A percentile compares a stretch with the other conserved stretches of the same genome.
Evolutionary conservation across 2,329 filamentous ascomycete genomes (phyloP).

Genomic region (Ceratocystis albifundus): DNA sequence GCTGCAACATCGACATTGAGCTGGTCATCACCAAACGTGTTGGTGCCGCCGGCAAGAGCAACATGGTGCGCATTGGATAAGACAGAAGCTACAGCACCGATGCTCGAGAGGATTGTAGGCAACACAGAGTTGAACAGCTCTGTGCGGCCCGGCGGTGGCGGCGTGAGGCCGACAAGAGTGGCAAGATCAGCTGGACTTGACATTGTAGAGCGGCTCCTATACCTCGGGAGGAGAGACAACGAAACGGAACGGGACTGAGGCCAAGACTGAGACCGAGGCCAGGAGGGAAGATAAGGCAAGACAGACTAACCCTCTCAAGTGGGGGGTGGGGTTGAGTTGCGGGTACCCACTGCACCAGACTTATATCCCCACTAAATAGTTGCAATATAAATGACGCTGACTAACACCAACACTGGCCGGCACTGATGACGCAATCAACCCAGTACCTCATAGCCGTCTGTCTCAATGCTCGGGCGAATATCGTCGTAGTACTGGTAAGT

Average conservation of each 20-base stretch:
- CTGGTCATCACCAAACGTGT: slow-evolving; percentile 49
- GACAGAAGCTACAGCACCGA: slow-evolving; percentile 36
- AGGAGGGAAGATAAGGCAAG: neutral
- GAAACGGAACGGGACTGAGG: neutral
- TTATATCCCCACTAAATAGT: neutral
- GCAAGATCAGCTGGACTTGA: slow-evolving; percentile 4
- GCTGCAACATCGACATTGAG: slow-evolving; percentile 46
- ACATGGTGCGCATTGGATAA: slow-evolving; percentile 39
- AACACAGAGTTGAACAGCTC: slow-evolving; percentile 37
- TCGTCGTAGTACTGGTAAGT: neutral
- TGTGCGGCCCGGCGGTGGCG: slow-evolving; percentile 24
- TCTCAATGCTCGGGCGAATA: slow-evolving; percentile 5
- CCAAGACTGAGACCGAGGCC: neutral
- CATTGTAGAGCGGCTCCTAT: neutral
- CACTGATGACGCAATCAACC: neutral
- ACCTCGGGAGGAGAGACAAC: neutral
- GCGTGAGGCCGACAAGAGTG: slow-evolving; percentile 26
- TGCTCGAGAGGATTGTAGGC: slow-evolving; percentile 37
- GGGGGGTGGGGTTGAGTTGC: neutral
- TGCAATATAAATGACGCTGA: neutral
- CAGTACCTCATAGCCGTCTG: neutral
- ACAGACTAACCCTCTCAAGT: neutral
- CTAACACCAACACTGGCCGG: neutral
- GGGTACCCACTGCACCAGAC: neutral
- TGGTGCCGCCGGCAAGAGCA: slow-evolving; percentile 30